Conservation (phyloP, 768 basidiomycete species). For the Psilocybe azurescens region DNA sequence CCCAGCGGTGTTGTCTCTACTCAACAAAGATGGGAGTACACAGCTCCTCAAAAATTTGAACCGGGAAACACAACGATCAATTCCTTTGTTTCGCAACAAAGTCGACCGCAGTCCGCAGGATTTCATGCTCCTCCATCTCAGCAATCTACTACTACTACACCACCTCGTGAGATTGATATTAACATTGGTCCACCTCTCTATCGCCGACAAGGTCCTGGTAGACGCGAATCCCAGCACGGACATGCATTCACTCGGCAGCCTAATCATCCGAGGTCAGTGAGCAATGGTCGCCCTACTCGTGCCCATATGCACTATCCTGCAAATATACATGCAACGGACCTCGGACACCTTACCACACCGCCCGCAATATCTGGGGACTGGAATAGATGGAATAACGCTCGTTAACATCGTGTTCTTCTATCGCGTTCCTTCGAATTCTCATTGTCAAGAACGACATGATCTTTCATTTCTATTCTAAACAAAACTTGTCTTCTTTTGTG, state of each 20-base stretch:
- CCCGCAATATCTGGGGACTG: constrained; percentile 31
- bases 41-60: constrained; percentile 11
- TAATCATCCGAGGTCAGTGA: constrained; percentile 21
- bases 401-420: constrained; percentile 20
- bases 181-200: constrained; percentile 21
- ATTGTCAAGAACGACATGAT: constrained; percentile 7
- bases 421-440: constrained; percentile 4
- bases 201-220: constrained; percentile 24
- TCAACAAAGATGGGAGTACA: constrained; percentile 29
- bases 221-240: constrained; percentile 23
- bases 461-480: not conserved
- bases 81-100: constrained; percentile 4
- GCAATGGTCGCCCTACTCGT: constrained; percentile 21
- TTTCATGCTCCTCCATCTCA: constrained; percentile 18
- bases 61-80: not conserved
- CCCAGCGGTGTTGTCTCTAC: constrained; percentile 1
- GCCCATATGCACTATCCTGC: constrained; percentile 22
- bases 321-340: constrained; percentile 15
- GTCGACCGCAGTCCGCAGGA: constrained; percentile 12
- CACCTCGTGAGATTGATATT: constrained; percentile 17
- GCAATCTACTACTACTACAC: constrained; percentile 12
- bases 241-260: constrained; percentile 18
- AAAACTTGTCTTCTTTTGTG: not conserved
- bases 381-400: constrained; percentile 37
- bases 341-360: constrained; percentile 19